A percentile compares a stretch with the other conserved stretches of the same genome.
Conservation (phyloP, 116 monocot genomes). For the Thalassia testudinum region DNA sequence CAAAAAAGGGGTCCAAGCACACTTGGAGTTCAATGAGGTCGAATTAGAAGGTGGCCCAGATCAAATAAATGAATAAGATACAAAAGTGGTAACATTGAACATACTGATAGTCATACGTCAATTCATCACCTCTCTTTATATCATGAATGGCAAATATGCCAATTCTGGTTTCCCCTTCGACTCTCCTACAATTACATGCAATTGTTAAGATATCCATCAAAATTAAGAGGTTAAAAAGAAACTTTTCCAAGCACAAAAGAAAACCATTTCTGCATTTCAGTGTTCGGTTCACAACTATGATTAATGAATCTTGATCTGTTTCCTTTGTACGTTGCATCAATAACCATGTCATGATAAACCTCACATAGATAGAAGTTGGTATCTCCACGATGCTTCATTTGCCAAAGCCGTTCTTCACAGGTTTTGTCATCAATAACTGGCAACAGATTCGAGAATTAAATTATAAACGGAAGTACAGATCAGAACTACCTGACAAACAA, state of each 20-base stretch:
- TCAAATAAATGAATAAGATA: no score
- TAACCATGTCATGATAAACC: constrained; percentile 87
- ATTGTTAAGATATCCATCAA: no score
- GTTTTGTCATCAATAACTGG: constrained; percentile 95
- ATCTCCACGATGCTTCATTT: constrained; percentile 82
- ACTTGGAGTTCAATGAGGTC: no score
- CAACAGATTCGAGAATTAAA: background rate
- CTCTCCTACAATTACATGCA: constrained; percentile 68
- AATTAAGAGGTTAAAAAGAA: no score
- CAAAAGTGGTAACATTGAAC: no score
- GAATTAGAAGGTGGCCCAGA: no score
- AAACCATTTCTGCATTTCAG: constrained; percentile 99
- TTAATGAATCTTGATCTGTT: constrained; percentile 96
- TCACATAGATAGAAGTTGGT: constrained; percentile 94
- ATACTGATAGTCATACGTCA: no score
- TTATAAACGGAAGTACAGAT: background rate
- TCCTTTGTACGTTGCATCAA: constrained; percentile 97
- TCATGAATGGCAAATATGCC: constrained; percentile 88
- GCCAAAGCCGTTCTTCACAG: constrained; percentile 94
- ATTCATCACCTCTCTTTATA: constrained; percentile 68
- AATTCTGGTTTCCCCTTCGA: constrained; percentile 91
- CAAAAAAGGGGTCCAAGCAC: no score
- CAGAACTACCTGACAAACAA: background rate
- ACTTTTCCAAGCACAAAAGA: no score
- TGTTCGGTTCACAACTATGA: constrained; percentile 94